Conservation (phyloP, 768 basidiomycete species). For the Collybiopsis luxurians region DNA sequence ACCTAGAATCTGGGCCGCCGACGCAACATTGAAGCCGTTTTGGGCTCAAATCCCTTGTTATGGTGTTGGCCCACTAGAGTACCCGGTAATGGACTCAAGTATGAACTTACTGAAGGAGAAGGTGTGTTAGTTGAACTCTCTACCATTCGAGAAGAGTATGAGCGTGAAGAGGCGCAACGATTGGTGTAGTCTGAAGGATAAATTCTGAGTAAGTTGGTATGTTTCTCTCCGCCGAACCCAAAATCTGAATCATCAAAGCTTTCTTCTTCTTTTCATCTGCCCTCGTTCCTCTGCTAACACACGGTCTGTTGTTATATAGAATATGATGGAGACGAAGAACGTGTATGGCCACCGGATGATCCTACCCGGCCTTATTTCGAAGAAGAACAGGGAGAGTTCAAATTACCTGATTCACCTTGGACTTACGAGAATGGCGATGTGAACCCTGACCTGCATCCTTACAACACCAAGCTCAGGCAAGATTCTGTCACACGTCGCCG, state of each 20-base stretch:
- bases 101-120: slow-evolving; percentile 62
- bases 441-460: slow-evolving; percentile 75
- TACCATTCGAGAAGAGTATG: slow-evolving; percentile 16
- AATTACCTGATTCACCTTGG: slow-evolving; percentile 71
- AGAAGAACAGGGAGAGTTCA: slow-evolving; percentile 34
- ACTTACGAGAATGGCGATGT: slow-evolving; percentile 76
- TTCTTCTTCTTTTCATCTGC: not conserved
- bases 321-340: not conserved
- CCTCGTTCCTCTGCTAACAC: not conserved
- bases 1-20: slow-evolving; percentile 75
- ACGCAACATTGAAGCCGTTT: slow-evolving; percentile 71
- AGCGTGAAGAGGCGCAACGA: slow-evolving; percentile 13
- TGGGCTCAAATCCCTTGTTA: slow-evolving; percentile 69
- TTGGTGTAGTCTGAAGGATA: not conserved
- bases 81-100: slow-evolving; percentile 75
- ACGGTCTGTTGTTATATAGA: not conserved
- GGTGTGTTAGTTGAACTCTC: slow-evolving; percentile 70
- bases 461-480: slow-evolving; percentile 40
- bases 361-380: slow-evolving; percentile 35
- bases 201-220: not conserved
- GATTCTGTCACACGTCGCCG: slow-evolving; percentile 19
- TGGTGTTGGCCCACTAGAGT: slow-evolving; percentile 83
- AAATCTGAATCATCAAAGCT: not conserved
- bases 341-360: slow-evolving; percentile 74
- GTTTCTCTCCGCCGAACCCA: not conserved